Evolutionary conservation across 2,329 filamentous ascomycete species (phyloP), one percentile per base, ranked within the genome.

Genomic region (Cladosporium sp.): DNA sequence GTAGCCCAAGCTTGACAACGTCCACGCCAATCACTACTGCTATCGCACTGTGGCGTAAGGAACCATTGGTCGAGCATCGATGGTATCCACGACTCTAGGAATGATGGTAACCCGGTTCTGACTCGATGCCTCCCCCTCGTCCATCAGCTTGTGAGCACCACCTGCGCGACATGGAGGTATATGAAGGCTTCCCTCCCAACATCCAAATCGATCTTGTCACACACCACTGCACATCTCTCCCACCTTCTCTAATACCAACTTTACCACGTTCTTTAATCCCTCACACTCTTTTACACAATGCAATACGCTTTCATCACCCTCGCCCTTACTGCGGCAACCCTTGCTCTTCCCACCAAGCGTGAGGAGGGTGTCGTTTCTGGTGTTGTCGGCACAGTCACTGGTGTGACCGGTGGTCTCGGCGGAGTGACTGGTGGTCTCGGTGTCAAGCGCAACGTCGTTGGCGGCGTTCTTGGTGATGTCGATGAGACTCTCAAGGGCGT

Each of bases 361-460:
- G 60, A 62, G 59, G 35, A n/a, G n/a, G 60, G 46, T 31, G 78
- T 93, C 73, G 96, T 92, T 77, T 91, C 96, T 67, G 92, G 90
- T 72, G 88, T 94, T 80, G 97, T 97, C 86, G 97, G 97, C 83
- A 89, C 89, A 71, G 82, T 93, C 71, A 94, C 91, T 60, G 90
- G 90, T 29, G 31, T 59, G 31, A 57, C 55, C 21, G 52, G 52
- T 14, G 55, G 31, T 26, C 31, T 53, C 31, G 46, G n/a, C 12
- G 60, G 59, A 18, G 31, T 59, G 31, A 57, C 55, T 55, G 52
- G 52, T 10, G 55, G 31, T 28, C 31, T 57, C n/a, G 55, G 55
- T 8, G 33, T 57, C 55, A 57, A 57, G 55, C 55, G 55, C 12
- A 21, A 40, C 10, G 14, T 50, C 28, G 44, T 50, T 49, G 28